Conservation (phyloP, 805 yeast species). For the Nakazawaea wickerhamii region DNA sequence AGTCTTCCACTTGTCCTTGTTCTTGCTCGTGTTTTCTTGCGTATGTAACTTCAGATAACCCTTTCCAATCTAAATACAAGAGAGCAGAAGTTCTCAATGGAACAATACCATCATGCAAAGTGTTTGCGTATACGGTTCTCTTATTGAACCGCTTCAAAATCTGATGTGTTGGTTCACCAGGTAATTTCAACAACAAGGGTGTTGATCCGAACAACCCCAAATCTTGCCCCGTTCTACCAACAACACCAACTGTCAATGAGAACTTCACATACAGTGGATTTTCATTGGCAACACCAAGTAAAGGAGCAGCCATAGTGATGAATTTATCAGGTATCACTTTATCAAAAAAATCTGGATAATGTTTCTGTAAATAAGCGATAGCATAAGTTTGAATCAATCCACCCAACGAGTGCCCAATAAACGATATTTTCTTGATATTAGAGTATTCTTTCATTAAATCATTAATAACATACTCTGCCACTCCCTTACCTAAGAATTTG, state of each 20-base stretch:
- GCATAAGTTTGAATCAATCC: constrained; percentile 92
- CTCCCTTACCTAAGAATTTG: constrained; percentile 72
- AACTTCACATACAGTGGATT: constrained; percentile 81
- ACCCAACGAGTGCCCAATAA: constrained; percentile 90
- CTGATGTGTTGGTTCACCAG: constrained; percentile 66
- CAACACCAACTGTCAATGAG: constrained; percentile 79
- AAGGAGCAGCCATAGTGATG: constrained; percentile 80
- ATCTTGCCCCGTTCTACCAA: constrained; percentile 93
- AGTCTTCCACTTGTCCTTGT: constrained; percentile 12
- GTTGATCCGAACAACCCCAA: constrained; percentile 54
- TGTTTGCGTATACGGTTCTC: constrained; percentile 85
- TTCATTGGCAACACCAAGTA: constrained; percentile 82
- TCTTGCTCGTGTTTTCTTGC: constrained; percentile 20
- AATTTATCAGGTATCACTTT: constrained; percentile 69
- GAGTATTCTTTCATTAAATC: constrained; percentile 44
- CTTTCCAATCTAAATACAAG: constrained; percentile 81
- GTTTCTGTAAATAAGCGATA: constrained; percentile 66
- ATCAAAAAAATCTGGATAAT: constrained; percentile 66
- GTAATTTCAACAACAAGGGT: constrained; percentile 72
- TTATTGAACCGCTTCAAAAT: constrained; percentile 58
- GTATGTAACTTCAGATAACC: constrained; percentile 46
- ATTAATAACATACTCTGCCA: constrained; percentile 66
- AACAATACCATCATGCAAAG: constrained; percentile 90
- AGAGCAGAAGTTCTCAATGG: constrained; percentile 89
- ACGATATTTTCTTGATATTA: constrained; percentile 62